Conservation (phyloP, 306 rosid genomes). For the Sicyos edulis region DNA sequence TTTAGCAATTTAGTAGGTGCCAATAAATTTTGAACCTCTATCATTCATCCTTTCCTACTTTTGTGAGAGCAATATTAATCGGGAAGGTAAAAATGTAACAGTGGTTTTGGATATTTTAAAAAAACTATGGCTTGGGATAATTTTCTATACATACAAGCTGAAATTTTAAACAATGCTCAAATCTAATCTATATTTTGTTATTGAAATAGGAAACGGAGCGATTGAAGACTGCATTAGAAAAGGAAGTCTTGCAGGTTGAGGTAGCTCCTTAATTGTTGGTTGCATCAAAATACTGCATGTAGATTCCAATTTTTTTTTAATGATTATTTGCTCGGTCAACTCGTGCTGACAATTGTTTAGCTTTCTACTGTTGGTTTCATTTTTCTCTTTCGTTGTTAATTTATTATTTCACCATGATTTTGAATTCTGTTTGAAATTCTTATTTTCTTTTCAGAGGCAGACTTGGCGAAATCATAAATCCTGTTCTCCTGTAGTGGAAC, state of each 20-base stretch:
- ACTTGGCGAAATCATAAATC: constrained; percentile 44
- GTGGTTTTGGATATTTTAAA: too few relatives aligned
- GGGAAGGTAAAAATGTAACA: not conserved
- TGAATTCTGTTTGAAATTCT: constrained; percentile 24
- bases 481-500: constrained; percentile 40
- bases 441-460: constrained; percentile 43
- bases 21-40: not conserved
- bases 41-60: not conserved
- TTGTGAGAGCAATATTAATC: not conserved
- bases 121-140: not conserved
- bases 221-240: constrained; percentile 61
- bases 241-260: constrained; percentile 64
- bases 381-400: not conserved
- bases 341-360: constrained; percentile 8
- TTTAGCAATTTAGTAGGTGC: not conserved
- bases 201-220: constrained; percentile 72
- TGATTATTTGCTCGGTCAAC: not conserved
- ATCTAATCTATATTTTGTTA: constrained; percentile 20
- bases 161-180: not conserved
- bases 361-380: not conserved
- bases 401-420: constrained; percentile 17
- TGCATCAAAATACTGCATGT: not conserved
- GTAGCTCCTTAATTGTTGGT: constrained; percentile 32
- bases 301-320: not conserved
- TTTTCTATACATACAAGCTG: not conserved